Evolutionary conservation across 2,329 filamentous ascomycete genomes (phyloP), one percentile per base, ranked within the genome.

Genomic region (Eutypella sp.): DNA sequence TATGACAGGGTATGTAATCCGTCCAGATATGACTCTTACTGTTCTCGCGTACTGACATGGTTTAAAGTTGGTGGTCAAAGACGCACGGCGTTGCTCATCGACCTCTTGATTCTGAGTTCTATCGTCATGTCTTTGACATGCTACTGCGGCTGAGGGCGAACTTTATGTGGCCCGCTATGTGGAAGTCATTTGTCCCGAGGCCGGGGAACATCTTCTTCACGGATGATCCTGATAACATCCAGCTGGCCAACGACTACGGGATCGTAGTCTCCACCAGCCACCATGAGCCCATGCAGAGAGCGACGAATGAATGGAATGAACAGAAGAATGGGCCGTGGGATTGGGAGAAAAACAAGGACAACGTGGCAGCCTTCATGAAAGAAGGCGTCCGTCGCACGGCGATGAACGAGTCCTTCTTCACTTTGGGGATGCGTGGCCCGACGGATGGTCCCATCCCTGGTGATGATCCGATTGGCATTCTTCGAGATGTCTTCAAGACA

Each of bases 161-260:
- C 57, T 85, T 82, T 51, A 65, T 85, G 44, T 85, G 82, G 82
- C 82, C 81, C 0, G 80, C 82, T 0, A 81, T 81, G 74, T 85
- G 82, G 55, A 49, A 53, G 79, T 73, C 75, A 5, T 69, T 65
- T 11, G 70, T 68, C 31, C 71, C 70, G 2, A 66, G 66, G 3
- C 72, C 70, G 0, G 70, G 71, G 8, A 73, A 74, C 29, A 78
- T 78, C 51, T 85, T 86, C 64, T 79, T 80, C 53, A 73, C 79
- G 0, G 82, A 85, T 41, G 81, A 85, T 42, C 67, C 73, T 0
- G 64, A 71, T 6, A 85, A 77, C 40, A 76, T 82, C 49, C 68
- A 71, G 3, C 68, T 81, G 4, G 82, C 82, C 0, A 77, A 85
- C 45, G 73, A 76, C 45, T 84, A 81, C 47, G 81, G 78, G 2